Percentiles rank a stretch among this genome's conserved stretches.
Evolutionary conservation across 1,139 yeast genomes (phyloP).

Genomic region (Scheffersomyces parashehatae): DNA sequence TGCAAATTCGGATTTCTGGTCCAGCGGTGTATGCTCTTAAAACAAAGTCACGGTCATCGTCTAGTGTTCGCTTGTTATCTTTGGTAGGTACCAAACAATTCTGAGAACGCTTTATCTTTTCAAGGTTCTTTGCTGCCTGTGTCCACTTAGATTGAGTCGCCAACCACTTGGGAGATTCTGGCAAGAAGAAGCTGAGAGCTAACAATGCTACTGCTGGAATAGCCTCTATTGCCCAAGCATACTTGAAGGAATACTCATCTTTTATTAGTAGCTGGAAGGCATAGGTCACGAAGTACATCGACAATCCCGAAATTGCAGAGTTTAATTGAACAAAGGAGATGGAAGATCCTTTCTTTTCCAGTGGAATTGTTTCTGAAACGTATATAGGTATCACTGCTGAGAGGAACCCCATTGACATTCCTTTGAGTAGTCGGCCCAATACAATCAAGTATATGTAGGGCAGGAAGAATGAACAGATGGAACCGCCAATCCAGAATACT

Average conservation of each 20-base stretch:
- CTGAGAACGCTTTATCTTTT: constrained; percentile 9
- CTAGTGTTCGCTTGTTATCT: constrained; percentile 10
- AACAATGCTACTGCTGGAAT: constrained; percentile 30
- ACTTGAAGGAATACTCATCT: constrained; percentile 19
- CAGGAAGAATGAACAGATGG: constrained; percentile 26
- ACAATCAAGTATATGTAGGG: constrained; percentile 25
- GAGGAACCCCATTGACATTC: constrained; percentile 32
- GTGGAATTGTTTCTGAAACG: constrained; percentile 30
- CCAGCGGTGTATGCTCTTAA: constrained; percentile 27
- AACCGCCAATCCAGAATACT: constrained; percentile 31
- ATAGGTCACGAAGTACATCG: constrained; percentile 21
- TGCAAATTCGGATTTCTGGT: constrained; percentile 18
- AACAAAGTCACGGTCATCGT: constrained; percentile 25
- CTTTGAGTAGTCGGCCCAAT: constrained; percentile 31
- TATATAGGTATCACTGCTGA: constrained; percentile 35
- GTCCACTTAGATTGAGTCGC: constrained; percentile 33
- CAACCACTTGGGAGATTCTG: constrained; percentile 39
- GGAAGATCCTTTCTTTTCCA: constrained; percentile 20
- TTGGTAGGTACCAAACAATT: not conserved
- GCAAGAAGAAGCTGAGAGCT: constrained; percentile 47
- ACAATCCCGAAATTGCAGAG: constrained; percentile 23
- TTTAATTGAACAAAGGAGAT: constrained; percentile 23
- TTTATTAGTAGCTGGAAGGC: constrained; percentile 15
- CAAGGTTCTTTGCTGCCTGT: constrained; percentile 29
- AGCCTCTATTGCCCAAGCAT: constrained; percentile 27